A percentile compares a stretch with the other conserved stretches of the same genome.
Evolutionary conservation across 2,329 filamentous ascomycete genomes (phyloP).

Genomic region (Ilyonectria destructans): DNA sequence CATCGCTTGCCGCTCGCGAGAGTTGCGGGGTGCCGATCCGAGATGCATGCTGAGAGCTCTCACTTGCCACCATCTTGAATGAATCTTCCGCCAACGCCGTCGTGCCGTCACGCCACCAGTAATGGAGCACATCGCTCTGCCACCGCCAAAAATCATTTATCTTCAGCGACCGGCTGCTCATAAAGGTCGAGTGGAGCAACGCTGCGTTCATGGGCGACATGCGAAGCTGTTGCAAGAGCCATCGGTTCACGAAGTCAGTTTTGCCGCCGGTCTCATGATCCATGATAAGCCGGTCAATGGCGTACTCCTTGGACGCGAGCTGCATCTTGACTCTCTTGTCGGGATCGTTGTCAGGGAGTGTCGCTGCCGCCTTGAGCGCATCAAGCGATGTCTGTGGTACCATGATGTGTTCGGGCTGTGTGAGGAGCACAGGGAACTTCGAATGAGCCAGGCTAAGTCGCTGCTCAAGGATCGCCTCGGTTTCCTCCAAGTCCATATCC

Average conservation of each 20-base stretch:
- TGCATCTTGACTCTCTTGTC: conserved; percentile 55
- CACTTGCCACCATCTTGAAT: conserved; percentile 39
- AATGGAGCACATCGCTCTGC: conserved; percentile 58
- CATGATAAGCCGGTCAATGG: conserved; percentile 61
- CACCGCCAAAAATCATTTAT: conserved; percentile 55
- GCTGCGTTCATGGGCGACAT: conserved; percentile 63
- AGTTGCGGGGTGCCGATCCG: conserved; percentile 46
- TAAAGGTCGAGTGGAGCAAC: conserved; percentile 58
- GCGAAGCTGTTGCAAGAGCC: conserved; percentile 68
- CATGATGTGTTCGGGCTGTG: conserved; percentile 65
- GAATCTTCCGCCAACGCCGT: conserved; percentile 36
- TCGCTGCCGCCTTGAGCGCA: conserved; percentile 59
- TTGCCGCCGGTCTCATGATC: conserved; percentile 57
- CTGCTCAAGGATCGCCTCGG: conserved; percentile 41
- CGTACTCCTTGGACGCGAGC: conserved; percentile 64
- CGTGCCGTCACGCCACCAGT: conserved; percentile 56
- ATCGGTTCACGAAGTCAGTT: conserved; percentile 65
- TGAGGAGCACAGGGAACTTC: conserved; percentile 63
- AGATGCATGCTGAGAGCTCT: conserved; percentile 46
- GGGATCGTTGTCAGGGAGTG: conserved; percentile 56
- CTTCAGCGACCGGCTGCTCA: conserved; percentile 47
- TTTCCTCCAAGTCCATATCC: conserved; percentile 60
- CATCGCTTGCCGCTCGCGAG: conserved; percentile 52
- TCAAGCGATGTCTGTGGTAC: conserved; percentile 59
- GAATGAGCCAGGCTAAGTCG: conserved; percentile 56